A percentile compares a stretch with the other conserved stretches of the same genome.
Evolutionary conservation across 202 grass and related monocot species (phyloP).

Genomic region (Dendrocalamus latiflorus): DNA sequence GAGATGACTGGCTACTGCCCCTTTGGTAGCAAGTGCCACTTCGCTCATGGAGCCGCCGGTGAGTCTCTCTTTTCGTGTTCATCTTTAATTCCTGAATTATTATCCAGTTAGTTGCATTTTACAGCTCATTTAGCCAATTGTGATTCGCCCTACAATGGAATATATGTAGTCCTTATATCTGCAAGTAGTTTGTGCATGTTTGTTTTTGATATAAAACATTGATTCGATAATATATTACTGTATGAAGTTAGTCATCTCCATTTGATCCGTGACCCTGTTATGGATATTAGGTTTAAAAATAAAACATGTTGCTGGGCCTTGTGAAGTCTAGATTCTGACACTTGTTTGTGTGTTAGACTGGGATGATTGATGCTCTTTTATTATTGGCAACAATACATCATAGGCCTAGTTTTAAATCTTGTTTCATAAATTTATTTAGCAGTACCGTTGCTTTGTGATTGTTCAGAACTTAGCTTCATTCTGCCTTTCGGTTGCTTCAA

Average conservation of each 20-base stretch:
- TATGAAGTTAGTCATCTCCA: background rate
- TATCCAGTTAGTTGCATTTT: constrained; percentile 7
- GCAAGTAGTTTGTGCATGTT: background rate
- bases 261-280: constrained; percentile 7
- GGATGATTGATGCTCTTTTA: background rate
- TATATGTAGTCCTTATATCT: background rate
- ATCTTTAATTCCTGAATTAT: constrained; percentile 1
- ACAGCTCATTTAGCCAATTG: background rate
- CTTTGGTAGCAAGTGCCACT: too few species aligned
- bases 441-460: background rate
- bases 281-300: background rate
- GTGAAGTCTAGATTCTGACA: background rate
- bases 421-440: background rate
- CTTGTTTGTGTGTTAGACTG: background rate
- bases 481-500: background rate
- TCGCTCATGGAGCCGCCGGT: constrained; percentile 88
- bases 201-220: background rate
- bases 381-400: too few species aligned
- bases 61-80: constrained; percentile 1
- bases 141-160: background rate
- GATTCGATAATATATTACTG: background rate
- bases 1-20: too few species aligned
- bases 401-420: background rate
- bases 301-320: background rate
- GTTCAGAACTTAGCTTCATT: background rate